Evolutionary conservation across 148 eudicot species (phyloP), one percentile per base, ranked within the genome.

Genomic region (Amaranthus palmeri): DNA sequence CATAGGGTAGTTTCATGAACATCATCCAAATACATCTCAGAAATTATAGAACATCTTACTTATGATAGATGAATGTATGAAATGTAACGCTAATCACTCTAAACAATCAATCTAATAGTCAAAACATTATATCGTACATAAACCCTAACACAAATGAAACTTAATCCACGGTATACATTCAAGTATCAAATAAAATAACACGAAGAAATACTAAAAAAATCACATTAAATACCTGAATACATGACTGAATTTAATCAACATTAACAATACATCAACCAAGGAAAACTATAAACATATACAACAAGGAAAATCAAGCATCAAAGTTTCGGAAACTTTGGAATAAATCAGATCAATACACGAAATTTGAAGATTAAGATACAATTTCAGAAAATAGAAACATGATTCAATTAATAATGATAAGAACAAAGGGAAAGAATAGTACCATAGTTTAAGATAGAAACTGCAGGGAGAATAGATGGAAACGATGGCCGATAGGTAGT

Each of bases 381-480:
- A 69, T 52, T 5, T 14, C n/a, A 3, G 60, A 44, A 62, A 42
- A 40, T 7, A 71, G 7, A 13, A 4, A 4, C 2, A 36, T 7
- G 47, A 48, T 48, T 25, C 36, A 25, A 25, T 25, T 1, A 8
- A 71, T 13, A 15, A 47, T 8, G 15, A 4, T 6, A 53, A 12
- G 1, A 11, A 17, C 10, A 68, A 3, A 3, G 49, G 65, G 50
- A 48, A 36, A 48, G 66, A 47, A 48, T 15, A 54, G 73, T 78
- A 78, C 81, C 81, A 78, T 78, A 55, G 47, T 0, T 42, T 60
- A 40, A 56, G 44, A 6, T 47, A 48, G 13, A 25, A 57, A 12
- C 49, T 50, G n/a, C 10, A 13, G 65, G 59, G 44, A 51, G 58
- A 71, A 46, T 45, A 44, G 54, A 41, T 41, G 57, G 41, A 61